Evolutionary conservation across 495 filamentous ascomycete species (phyloP).

Genomic region (Podospora pseudoanserina): DNA sequence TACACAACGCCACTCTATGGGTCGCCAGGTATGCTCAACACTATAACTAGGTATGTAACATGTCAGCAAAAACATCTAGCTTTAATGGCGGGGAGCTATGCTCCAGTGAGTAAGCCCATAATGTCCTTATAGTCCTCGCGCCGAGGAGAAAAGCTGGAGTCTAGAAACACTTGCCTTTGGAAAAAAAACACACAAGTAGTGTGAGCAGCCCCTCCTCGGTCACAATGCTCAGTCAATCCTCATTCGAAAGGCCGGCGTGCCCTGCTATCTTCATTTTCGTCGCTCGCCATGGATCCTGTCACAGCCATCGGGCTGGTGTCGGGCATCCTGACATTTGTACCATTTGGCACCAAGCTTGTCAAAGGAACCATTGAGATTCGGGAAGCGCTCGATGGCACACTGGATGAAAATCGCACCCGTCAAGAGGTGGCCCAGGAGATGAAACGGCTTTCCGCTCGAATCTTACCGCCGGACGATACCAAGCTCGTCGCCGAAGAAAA

Average conservation of each 20-base stretch:
- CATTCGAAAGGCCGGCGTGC: neutral
- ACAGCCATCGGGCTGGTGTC: constrained; percentile 38
- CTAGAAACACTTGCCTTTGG: no score
- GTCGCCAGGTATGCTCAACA: no score
- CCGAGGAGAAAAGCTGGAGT: no score
- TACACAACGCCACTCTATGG: no score
- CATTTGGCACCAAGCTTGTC: constrained; percentile 35
- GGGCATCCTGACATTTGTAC: constrained; percentile 38
- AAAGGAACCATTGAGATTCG: constrained; percentile 28
- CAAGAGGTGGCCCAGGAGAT: constrained; percentile 13
- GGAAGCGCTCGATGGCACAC: constrained; percentile 24
- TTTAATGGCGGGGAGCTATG: no score
- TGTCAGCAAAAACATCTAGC: no score
- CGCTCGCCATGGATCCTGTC: constrained; percentile 38
- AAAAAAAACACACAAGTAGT: no score
- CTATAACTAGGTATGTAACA: no score
- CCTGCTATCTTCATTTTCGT: neutral
- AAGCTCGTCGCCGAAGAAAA: constrained; percentile 23
- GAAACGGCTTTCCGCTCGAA: constrained; percentile 17
- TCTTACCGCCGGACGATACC: constrained; percentile 10
- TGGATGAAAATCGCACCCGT: constrained; percentile 25
- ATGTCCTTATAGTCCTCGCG: no score
- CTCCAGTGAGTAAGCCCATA: no score
- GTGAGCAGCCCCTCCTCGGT: neutral
- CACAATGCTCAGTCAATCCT: neutral